Percentiles rank a stretch among this genome's conserved stretches.
Evolutionary conservation across 768 basidiomycete species (phyloP).

Genomic region (Jaapia argillacea): DNA sequence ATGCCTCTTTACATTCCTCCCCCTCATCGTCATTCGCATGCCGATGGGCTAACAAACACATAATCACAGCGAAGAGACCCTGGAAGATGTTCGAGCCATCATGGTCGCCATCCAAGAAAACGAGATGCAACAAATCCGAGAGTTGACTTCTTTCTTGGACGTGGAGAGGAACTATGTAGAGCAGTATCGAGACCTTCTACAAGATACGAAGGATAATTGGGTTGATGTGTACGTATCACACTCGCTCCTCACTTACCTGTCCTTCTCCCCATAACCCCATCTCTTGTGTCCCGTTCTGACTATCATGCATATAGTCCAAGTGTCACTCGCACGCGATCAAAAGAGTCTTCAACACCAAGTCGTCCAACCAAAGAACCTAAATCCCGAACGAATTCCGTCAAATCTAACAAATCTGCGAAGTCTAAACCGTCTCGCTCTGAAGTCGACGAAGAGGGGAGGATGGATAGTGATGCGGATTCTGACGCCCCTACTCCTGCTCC

Average conservation of each 20-base stretch:
- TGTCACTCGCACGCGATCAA: background rate
- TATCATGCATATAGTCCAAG: background rate
- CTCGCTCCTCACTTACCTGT: background rate
- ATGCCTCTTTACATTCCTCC: too few relatives aligned
- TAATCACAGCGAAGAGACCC: constrained; percentile 64
- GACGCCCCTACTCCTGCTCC: constrained; percentile 3
- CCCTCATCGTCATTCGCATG: too few relatives aligned
- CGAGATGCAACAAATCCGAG: constrained; percentile 62
- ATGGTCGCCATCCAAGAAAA: constrained; percentile 77
- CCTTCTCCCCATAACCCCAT: background rate
- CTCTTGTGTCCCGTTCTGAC: background rate
- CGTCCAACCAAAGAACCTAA: too few relatives aligned
- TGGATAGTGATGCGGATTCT: too few relatives aligned
- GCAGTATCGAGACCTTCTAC: constrained; percentile 64
- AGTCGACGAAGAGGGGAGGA: too few relatives aligned
- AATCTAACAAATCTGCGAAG: background rate
- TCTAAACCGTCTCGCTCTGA: background rate
- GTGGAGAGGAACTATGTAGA: constrained; percentile 64
- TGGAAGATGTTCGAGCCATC: constrained; percentile 73
- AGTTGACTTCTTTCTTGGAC: constrained; percentile 63
- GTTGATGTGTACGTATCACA: constrained; percentile 41
- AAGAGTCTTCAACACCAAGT: too few relatives aligned
- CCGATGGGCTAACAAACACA: background rate
- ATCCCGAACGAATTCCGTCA: too few relatives aligned
- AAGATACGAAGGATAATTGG: constrained; percentile 63